These are phyloP conservation scores for Alternaria novae-zelandiae DNA, from an alignment of 2,329 filamentous ascomycete genomes.

Conservation along the genomic window DNA sequence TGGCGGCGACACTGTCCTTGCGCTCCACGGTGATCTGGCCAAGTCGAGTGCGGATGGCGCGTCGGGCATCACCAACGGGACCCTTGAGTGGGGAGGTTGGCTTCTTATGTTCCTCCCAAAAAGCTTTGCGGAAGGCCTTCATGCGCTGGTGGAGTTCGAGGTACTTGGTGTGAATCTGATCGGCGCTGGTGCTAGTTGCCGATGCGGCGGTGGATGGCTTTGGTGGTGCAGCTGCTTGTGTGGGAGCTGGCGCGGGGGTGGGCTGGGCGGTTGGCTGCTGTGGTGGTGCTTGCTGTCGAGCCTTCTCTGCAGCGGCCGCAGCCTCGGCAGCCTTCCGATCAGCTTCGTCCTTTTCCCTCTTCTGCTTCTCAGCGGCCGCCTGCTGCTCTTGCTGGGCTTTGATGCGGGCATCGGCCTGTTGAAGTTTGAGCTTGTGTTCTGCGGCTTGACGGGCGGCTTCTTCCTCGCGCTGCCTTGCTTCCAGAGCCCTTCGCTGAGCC, in stretches of 20 bases:
- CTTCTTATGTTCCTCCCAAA: conserved; percentile 34
- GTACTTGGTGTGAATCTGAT: conserved; percentile 43
- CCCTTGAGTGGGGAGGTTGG: conserved; percentile 34
- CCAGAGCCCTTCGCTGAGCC: conserved; percentile 41
- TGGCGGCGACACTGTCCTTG: conserved; percentile 33
- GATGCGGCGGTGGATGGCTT: conserved; percentile 11
- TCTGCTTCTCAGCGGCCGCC: conserved; percentile 36
- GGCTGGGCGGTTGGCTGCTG: conserved; percentile 16
- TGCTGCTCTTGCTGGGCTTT: conserved; percentile 40
- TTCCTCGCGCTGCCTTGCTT: conserved; percentile 43
- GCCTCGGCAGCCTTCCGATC: conserved; percentile 38
- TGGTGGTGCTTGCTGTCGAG: conserved; percentile 24
- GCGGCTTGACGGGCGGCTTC: conserved; percentile 36
- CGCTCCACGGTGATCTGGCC: conserved; percentile 44
- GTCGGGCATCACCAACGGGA: conserved; percentile 40
- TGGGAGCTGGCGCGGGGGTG: conserved; percentile 6
- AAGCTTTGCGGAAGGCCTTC: conserved; percentile 45
- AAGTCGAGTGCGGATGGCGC: conserved; percentile 38
- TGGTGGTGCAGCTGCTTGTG: conserved; percentile 3
- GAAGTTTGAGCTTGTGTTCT: conserved; percentile 35
- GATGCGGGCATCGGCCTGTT: conserved; percentile 40
- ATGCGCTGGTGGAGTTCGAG: conserved; percentile 45
- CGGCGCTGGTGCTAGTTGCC: conserved; percentile 25
- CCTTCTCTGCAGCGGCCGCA: conserved; percentile 33
- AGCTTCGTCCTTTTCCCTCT: conserved; percentile 38